A percentile compares a stretch with the other conserved stretches of the same genome.
Evolutionary conservation across 116 monocot species (phyloP).

Genomic region (Trichopus zeylanicus): DNA sequence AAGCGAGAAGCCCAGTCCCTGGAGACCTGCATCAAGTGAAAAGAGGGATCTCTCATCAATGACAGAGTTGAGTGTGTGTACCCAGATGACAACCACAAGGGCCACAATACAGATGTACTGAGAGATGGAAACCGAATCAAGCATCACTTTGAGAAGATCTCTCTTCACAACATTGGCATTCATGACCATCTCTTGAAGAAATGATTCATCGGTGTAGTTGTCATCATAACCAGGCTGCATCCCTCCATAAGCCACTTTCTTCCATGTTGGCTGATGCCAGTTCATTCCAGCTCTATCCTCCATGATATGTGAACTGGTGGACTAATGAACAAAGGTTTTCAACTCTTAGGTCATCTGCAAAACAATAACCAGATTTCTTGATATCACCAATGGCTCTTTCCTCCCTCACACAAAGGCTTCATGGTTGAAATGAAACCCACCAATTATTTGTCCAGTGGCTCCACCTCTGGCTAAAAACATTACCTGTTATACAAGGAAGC

Average conservation of each 20-base stretch:
- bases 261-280: conserved; percentile 44
- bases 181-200: conserved; percentile 90
- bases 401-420: too few relatives aligned
- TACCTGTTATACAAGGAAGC: too few relatives aligned
- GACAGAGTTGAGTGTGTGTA: conserved; percentile 42
- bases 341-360: too few relatives aligned
- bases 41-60: conserved; percentile 67
- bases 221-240: conserved; percentile 86
- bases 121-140: conserved; percentile 77
- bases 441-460: too few relatives aligned
- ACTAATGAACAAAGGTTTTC: background rate
- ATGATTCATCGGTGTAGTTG: conserved; percentile 78
- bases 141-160: conserved; percentile 61
- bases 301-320: background rate
- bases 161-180: conserved; percentile 96
- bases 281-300: background rate
- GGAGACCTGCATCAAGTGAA: conserved; percentile 46
- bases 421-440: too few relatives aligned
- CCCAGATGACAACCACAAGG: conserved; percentile 68
- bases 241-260: conserved; percentile 82
- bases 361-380: too few relatives aligned
- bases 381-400: too few relatives aligned
- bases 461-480: too few relatives aligned
- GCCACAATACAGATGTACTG: conserved; percentile 76
- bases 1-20: conserved; percentile 54